Evolutionary conservation across 2,329 filamentous ascomycete species (phyloP), one percentile per base, ranked within the genome.

Genomic region (Botrytis fabae): DNA sequence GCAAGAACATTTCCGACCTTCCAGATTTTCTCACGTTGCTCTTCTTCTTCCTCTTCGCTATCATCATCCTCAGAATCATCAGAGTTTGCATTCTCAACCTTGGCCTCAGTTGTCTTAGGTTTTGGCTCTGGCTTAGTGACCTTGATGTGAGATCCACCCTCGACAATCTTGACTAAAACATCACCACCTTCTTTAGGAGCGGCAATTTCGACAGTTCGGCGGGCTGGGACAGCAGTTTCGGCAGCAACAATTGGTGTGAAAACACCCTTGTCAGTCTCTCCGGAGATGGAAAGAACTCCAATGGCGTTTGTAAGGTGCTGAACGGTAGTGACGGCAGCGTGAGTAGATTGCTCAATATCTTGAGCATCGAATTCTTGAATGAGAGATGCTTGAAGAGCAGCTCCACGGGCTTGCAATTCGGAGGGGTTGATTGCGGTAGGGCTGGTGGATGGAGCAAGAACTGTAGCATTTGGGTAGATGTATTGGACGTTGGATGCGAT

Each of bases 311-410:
- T 87, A 76, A 97, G 91, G 85, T 99, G 96, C 79, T 94, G 94
- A 70, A 97, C 94, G 25, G 95, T 95, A 48, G 95, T 98, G 76
- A 99, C 94, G 81, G 94, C 93, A 70, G 96, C 92, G 86, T 99
- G 95, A 65, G 94, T 97, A 75, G 93, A 97, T 87, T 98, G 95
- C 82, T 97, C 93, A 78, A 99, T 97, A 81, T 98, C 95, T 77
- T 94, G 91, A 78, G 90, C 88, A 79, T 99, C 96, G 83, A 97
- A 99, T 83, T 97, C 95, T 83, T 95, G 91, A 82, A 99, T 94
- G 76, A 99, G 86, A 74, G 92, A 97, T 54, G 96, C 96, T 85
- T 99, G 96, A 79, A 99, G 94, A 46, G 96, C 95, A 75, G 96
- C 96, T 81, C 96, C 96, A 76, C 96, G 91, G 75, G 93, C 92